Percentiles rank a stretch among this genome's conserved stretches.
Conservation (phyloP, 441 rosid genomes). For the Populus tomentosa region DNA sequence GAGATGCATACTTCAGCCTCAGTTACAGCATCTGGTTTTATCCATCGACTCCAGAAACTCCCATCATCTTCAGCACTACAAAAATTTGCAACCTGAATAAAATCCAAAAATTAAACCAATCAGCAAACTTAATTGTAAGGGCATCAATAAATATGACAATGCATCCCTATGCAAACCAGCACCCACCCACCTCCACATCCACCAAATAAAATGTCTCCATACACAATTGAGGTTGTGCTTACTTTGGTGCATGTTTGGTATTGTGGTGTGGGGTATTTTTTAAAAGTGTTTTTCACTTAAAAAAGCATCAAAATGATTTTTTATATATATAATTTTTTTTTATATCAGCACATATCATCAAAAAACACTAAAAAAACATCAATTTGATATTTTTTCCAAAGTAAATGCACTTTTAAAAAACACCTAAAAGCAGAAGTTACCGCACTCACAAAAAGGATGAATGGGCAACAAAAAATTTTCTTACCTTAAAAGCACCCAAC, state of each 20-base stretch:
- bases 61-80: conserved; percentile 93
- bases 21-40: conserved; percentile 89
- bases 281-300: too few relatives aligned
- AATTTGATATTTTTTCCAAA: too few relatives aligned
- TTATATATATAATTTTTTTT: background rate
- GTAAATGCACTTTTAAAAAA: too few relatives aligned
- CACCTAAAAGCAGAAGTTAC: background rate
- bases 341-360: too few relatives aligned
- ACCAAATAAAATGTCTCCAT: background rate
- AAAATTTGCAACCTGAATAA: conserved; percentile 85
- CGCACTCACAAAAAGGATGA: background rate
- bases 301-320: too few relatives aligned
- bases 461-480: background rate
- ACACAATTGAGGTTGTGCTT: background rate
- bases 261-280: background rate
- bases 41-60: conserved; percentile 99
- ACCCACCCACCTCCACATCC: background rate
- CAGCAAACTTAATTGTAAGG: background rate
- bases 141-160: background rate
- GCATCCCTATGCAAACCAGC: background rate
- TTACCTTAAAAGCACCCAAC: too few relatives aligned
- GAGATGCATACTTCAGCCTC: conserved; percentile 72
- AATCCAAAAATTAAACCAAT: conserved; percentile 14
- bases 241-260: background rate
- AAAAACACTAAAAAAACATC: too few relatives aligned